Base-by-base conservation (phyloP, 495 filamentous ascomycete species). In the Astrothelium subdiscretum region DNA sequence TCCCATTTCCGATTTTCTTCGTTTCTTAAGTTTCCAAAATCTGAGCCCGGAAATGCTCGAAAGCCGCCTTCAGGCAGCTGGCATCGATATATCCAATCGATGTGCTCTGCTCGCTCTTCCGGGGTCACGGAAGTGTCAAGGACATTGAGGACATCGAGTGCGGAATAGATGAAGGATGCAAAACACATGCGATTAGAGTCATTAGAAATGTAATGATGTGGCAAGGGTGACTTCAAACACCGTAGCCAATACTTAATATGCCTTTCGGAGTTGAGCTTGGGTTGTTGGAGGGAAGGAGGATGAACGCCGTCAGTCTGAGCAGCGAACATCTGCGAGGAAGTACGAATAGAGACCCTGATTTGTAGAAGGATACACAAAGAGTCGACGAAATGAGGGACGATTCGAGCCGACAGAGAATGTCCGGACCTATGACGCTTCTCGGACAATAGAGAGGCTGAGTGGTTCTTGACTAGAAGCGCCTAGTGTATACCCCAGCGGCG, bases 231-330 rank as follows among this genome's bases (percentile, higher is more conserved):
- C 68, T 87, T 90, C 48, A 92, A 81, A 66, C 91, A 96, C 70
- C 91, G 85, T 64, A 90, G 83, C 87, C 92, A 97, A 80, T 96
- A 98, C 70, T 87, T 90, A 69, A 92, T 78, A 73, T 98, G 94
- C 52, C 80, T 83, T 29, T 83, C 79, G 58, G 82, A 84, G 70
- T 90, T 5, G 22, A 54, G 48, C 22, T 8, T 20, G 24, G 48
- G 24, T 26, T 8, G 11, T 29, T 54, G 48, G 48, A 54, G 48
- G 15, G 48, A 54, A 27, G 48, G 48, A 15, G 48, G 48, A 29
- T 54, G 24, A 54, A 54, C 48, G 24, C 12, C 10, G 48, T 54
- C 48, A 15, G 20, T 29, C 24, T 29, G 48, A 10, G 20, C 15
- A 8, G 48, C 48, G 29, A 24, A 54, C 48, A 54, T 54, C 10